Percentiles rank a stretch among this genome's conserved stretches.
phyloP scores from a whole-genome alignment of 1,284 basidiomycete species.

The Chondrostereum purpureum region DNA sequence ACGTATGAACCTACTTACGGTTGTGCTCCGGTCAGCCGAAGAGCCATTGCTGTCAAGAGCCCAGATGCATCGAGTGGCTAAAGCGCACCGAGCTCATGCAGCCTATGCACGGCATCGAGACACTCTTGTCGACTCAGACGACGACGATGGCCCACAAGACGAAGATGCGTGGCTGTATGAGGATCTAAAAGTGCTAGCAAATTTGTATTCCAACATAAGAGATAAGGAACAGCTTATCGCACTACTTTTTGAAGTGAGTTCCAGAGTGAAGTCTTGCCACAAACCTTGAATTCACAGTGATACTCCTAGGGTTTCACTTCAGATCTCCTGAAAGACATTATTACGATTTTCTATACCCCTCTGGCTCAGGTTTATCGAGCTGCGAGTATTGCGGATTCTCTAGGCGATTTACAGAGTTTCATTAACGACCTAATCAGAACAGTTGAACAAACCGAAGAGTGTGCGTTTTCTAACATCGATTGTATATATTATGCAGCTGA shows the following conservation, averaged over 20 bases:
- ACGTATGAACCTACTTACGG: constrained; percentile 73
- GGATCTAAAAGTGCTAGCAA: constrained; percentile 75
- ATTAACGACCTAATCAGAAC: constrained; percentile 94
- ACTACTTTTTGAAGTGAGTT: constrained; percentile 92
- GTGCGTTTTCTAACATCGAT: constrained; percentile 49
- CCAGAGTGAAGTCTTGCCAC: constrained; percentile 19
- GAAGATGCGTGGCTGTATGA: constrained; percentile 95
- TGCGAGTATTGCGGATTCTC: constrained; percentile 92
- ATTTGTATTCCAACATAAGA: constrained; percentile 72
- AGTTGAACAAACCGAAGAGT: constrained; percentile 86
- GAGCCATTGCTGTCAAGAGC: constrained; percentile 67
- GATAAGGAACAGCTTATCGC: constrained; percentile 93
- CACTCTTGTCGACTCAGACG: constrained; percentile 74
- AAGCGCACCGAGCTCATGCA: constrained; percentile 71
- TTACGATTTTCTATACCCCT: constrained; percentile 98
- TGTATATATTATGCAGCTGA: neutral
- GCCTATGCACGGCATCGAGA: constrained; percentile 63
- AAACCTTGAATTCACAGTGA: neutral
- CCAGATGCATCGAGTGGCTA: constrained; percentile 74
- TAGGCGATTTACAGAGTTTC: constrained; percentile 90
- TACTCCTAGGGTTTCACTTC: constrained; percentile 78
- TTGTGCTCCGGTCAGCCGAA: constrained; percentile 79
- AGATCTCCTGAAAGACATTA: constrained; percentile 95
- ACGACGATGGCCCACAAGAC: constrained; percentile 86
- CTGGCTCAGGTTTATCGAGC: constrained; percentile 98